phyloP scores from a whole-genome alignment of 345 rosid genomes.

The Populus alba region DNA sequence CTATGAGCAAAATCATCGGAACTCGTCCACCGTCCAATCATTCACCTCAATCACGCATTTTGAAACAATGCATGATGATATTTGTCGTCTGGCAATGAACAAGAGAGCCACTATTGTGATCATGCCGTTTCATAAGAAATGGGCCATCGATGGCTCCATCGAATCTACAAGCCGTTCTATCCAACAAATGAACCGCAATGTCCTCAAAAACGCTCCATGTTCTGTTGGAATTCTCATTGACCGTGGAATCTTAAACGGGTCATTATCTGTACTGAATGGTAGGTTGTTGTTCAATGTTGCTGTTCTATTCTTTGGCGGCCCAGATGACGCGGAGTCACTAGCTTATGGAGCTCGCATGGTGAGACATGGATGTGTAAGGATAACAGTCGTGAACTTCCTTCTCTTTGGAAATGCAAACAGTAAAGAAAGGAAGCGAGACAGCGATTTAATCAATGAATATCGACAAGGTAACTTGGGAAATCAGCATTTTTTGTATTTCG shows the following conservation, averaged over 20 bases:
- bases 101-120: conserved; percentile 16
- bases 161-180: not conserved
- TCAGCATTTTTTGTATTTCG: conserved; percentile 11
- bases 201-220: conserved; percentile 25
- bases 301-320: conserved; percentile 17
- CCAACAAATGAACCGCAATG: conserved; percentile 15
- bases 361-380: conserved; percentile 8
- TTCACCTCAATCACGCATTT: conserved; percentile 4
- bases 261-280: conserved; percentile 4
- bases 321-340: conserved; percentile 32
- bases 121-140: conserved; percentile 27
- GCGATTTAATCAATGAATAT: conserved; percentile 6
- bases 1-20: not conserved
- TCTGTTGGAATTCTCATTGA: conserved; percentile 25
- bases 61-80: conserved; percentile 26
- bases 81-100: conserved; percentile 27
- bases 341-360: conserved; percentile 7
- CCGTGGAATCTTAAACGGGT: conserved; percentile 3
- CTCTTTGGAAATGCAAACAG: conserved; percentile 32
- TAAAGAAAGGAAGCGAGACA: conserved; percentile 32
- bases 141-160: conserved; percentile 15
- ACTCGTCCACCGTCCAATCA: not conserved
- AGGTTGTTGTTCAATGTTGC: not conserved
- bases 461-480: not conserved
- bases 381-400: conserved; percentile 39